A percentile compares a stretch with the other conserved stretches of the same genome.
These are phyloP conservation scores for Mycena vitilis DNA, from an alignment of 768 basidiomycete genomes.

Conservation along the genomic window DNA sequence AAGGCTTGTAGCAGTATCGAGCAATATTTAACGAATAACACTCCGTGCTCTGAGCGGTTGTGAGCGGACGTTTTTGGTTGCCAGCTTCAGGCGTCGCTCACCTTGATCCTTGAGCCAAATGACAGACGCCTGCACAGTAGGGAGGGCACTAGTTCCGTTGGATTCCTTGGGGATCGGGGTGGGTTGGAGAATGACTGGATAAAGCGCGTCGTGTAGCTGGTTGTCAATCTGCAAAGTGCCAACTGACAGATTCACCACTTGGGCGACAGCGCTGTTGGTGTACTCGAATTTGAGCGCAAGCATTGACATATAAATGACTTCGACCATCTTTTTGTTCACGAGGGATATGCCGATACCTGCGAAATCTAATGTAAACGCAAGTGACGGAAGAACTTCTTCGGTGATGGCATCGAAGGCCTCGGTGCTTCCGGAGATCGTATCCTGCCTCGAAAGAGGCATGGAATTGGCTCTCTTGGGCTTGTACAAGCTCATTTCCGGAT, in stretches of 20 bases:
- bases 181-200: constrained; percentile 95
- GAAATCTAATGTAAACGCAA: constrained; percentile 79
- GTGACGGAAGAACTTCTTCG: constrained; percentile 74
- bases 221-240: constrained; percentile 96
- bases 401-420: constrained; percentile 89
- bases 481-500: constrained; percentile 87
- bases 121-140: constrained; percentile 89
- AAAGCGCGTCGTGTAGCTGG: constrained; percentile 95
- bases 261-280: constrained; percentile 79
- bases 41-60: constrained; percentile 84
- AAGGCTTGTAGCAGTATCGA: constrained; percentile 93
- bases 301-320: constrained; percentile 90
- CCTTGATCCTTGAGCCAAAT: constrained; percentile 95
- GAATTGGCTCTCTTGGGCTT: constrained; percentile 73
- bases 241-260: constrained; percentile 82
- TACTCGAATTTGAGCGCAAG: constrained; percentile 88
- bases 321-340: constrained; percentile 86
- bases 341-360: constrained; percentile 94
- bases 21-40: constrained; percentile 97
- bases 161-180: constrained; percentile 86
- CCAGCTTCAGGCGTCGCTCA: constrained; percentile 44
- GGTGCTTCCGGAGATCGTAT: constrained; percentile 73
- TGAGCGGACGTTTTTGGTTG: neutral
- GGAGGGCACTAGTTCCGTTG: constrained; percentile 81
- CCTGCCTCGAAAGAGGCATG: constrained; percentile 66